Percentiles rank a stretch among this genome's conserved stretches.
Evolutionary conservation across 257 asterid species (phyloP).

Genomic region (Nicotiana benthamiana): DNA sequence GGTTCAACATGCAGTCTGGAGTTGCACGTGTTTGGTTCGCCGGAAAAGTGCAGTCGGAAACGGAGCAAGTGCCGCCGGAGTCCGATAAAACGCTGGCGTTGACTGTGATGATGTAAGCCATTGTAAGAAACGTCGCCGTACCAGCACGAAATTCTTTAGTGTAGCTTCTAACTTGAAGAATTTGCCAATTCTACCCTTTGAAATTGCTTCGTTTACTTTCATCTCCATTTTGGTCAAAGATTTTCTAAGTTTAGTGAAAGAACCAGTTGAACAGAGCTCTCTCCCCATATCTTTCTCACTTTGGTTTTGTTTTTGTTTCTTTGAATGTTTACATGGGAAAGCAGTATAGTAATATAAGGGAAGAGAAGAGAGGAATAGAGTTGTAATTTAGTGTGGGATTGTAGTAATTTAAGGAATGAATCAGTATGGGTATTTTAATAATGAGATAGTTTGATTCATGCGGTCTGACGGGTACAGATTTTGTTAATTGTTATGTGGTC

Average conservation of each 20-base stretch:
- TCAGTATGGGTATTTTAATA: neutral
- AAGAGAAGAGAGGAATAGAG: neutral
- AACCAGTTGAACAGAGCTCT: conserved; percentile 18
- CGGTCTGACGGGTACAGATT: conserved; percentile 22
- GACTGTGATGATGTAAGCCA: conserved; percentile 70
- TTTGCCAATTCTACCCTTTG: conserved; percentile 44
- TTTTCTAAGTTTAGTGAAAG: conserved; percentile 6
- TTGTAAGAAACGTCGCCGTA: conserved; percentile 73
- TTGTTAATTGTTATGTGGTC: conserved; percentile 21
- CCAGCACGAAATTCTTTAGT: conserved; percentile 52
- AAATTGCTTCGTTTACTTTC: conserved; percentile 31
- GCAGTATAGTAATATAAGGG: neutral
- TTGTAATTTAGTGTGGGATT: neutral
- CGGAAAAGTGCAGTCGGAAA: conserved; percentile 33
- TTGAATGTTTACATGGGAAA: conserved; percentile 1
- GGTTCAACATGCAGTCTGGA: conserved; percentile 37
- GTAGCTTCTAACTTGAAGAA: conserved; percentile 50
- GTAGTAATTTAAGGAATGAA: neutral
- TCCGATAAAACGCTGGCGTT: conserved; percentile 64
- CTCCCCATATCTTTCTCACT: conserved; percentile 28
- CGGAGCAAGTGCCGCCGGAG: conserved; percentile 59
- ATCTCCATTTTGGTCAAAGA: conserved; percentile 32
- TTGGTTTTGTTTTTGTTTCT: neutral
- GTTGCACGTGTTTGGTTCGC: conserved; percentile 11
- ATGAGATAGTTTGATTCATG: neutral